Evolutionary conservation across 345 rosid species (phyloP), one percentile per base, ranked within the genome.

Genomic region (Eucalyptus albens): DNA sequence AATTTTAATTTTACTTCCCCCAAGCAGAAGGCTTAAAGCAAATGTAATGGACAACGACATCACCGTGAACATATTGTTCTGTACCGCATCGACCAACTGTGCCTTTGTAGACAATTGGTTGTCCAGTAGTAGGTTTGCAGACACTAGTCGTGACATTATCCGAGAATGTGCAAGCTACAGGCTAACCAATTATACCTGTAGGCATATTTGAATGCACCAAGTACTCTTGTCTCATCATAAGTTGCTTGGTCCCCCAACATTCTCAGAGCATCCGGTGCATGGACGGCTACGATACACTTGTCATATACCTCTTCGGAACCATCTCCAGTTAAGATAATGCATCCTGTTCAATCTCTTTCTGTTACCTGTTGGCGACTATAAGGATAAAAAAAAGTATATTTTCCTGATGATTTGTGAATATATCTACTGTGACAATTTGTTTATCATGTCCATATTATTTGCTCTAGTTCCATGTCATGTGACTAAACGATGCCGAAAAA

Each of bases 141-240:
- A 62, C 15, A 29, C 37, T 7, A 62, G 72, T n/a, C 37, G 16
- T 65, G 16, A 15, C 19, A 11, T 0, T 14, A 65, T 29, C 33
- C 33, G 33, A 62, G 31, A 62, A 29, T 29, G 69, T 27, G 15
- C 69, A 12, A 27, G 69, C 69, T 62, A 29, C 33, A 65, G 33
- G 31, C 55, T 65, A 90, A 87, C 86, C 12, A 13, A 40, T 65
- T 65, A 67, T 90, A 97, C 99, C 99, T 94, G 89, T 95, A 92
- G 83, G 94, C 95, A 42, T 97, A 97, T 90, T 92, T 97, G 90
- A 96, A 96, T 91, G 98, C 99, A 49, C 99, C 99, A 86, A 97
- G 96, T 47, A 97, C 87, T 90, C 97, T 94, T 81, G 37, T 72
- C 93, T 95, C 99, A 56, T 97, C 96, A 56, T 88, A 97, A 31